Evolutionary conservation across 1,139 yeast genomes (phyloP), one percentile per base, ranked within the genome.

Genomic region (Fermentozyma sake): DNA sequence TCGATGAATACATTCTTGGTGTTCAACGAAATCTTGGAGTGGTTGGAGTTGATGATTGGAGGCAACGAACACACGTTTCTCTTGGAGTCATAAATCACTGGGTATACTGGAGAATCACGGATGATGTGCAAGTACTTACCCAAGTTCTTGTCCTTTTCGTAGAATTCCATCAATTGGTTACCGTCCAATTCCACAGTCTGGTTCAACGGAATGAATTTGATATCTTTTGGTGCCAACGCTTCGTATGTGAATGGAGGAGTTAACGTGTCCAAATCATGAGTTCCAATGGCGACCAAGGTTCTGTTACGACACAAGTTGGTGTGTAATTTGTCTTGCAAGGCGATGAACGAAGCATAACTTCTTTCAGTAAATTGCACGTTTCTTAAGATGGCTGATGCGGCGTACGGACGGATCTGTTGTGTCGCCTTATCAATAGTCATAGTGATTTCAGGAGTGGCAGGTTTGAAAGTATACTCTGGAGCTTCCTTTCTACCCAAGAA

Each of bases 241-340:
- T 82, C 86, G 65, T 86, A 93, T 31, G 89, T 77, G 65, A 87
- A 85, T 31, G 96, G 96, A 14, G 91, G 86, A 24, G 73, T 58
- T 42, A 91, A 65, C 28, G 83, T 76, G 55, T 85, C 95, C 38
- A 82, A 67, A 61, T 93, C 97, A 55, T 93, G 99, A 34, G 99
- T 93, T 47, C 99, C 99, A 69, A 89, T 87, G 33, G 98, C 97
- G 30, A 91, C 98, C 48, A 93, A 73, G 23, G 96, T 81, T 69
- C 99, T 83, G 61, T 89, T 84, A 68, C 98, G 89, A 61, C 98
- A 91, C 52, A 93, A 68, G 58, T 93, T 93, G 37, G 94, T 70
- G 63, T 93, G 99, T 43, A 93, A 71, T 61, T 93, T 93, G 58
- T 93, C 99, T 63, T 93, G 99, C 45, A 93, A 69, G 16, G 95